phyloP scores from a whole-genome alignment of 495 filamentous ascomycete genomes.

The Trichoderma asperelloides region DNA sequence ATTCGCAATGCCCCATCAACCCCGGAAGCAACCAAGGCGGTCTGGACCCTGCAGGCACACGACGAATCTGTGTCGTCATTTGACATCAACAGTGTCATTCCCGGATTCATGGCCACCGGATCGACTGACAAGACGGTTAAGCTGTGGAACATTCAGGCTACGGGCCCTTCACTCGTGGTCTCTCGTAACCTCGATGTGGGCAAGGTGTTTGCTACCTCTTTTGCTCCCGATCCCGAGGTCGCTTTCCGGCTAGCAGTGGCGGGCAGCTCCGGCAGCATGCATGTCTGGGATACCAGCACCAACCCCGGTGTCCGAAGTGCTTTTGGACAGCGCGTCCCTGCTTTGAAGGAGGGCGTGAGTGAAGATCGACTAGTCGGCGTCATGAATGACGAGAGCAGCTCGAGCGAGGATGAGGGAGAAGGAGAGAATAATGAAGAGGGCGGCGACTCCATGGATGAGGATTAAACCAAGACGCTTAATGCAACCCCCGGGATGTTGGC shows the following conservation, averaged over 20 bases:
- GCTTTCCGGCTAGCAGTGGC: conserved; percentile 87
- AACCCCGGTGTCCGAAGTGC: conserved; percentile 80
- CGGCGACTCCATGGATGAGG: conserved; percentile 91
- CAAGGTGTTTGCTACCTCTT: conserved; percentile 84
- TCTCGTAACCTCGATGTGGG: conserved; percentile 86
- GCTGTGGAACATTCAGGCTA: conserved; percentile 83
- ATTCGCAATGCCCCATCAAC: conserved; percentile 56
- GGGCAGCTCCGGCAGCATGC: conserved; percentile 87
- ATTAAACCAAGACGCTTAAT: conserved; percentile 29
- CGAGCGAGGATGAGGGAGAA: conserved; percentile 45
- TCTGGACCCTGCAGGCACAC: conserved; percentile 93
- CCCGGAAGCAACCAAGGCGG: conserved; percentile 65
- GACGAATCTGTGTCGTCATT: conserved; percentile 92
- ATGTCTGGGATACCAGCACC: conserved; percentile 95
- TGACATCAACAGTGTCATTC: conserved; percentile 79
- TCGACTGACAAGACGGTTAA: conserved; percentile 92
- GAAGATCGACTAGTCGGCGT: conserved; percentile 72
- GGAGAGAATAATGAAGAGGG: conserved; percentile 56
- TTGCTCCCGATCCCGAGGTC: conserved; percentile 82
- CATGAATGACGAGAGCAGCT: conserved; percentile 51
- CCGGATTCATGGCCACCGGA: conserved; percentile 86
- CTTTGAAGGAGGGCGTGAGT: conserved; percentile 43
- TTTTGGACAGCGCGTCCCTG: conserved; percentile 65
- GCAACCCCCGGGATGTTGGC: background rate
- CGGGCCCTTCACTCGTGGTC: conserved; percentile 78